Conservation (phyloP, 495 filamentous ascomycete species). For the Penicillium subrubescens region DNA sequence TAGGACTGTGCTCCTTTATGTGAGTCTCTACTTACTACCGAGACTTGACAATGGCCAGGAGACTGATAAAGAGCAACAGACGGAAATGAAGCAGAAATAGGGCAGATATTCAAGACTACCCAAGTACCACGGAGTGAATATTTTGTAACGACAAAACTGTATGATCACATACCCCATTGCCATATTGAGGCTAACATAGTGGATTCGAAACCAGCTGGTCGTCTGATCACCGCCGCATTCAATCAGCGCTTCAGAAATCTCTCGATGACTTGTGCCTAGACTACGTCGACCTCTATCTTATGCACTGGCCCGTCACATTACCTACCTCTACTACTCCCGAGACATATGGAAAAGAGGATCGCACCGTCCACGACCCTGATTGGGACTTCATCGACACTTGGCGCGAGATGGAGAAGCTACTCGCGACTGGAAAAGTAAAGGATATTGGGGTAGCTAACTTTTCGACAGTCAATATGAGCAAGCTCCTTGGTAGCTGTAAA, state of each 20-base stretch:
- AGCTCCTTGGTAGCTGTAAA: constrained; percentile 47
- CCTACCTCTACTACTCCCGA: constrained; percentile 37
- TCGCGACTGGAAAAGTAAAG: constrained; percentile 55
- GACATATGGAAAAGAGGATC: constrained; percentile 39
- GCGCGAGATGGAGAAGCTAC: constrained; percentile 58
- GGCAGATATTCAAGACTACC: constrained; percentile 53
- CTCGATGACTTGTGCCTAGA: constrained; percentile 57
- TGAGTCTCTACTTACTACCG: neutral
- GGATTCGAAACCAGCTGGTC: constrained; percentile 20
- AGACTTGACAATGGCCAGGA: neutral
- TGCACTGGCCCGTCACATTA: constrained; percentile 68
- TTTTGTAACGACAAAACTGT: constrained; percentile 65
- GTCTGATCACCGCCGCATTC: constrained; percentile 48
- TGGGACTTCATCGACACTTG: constrained; percentile 47
- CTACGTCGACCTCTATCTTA: constrained; percentile 68
- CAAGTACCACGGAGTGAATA: constrained; percentile 52
- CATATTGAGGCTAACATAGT: constrained; percentile 37
- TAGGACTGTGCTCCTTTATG: constrained; percentile 28
- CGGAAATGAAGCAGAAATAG: constrained; percentile 49
- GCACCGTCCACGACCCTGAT: constrained; percentile 44
- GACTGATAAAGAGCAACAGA: constrained; percentile 28
- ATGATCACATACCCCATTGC: constrained; percentile 36
- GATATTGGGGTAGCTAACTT: constrained; percentile 62
- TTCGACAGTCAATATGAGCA: constrained; percentile 43
- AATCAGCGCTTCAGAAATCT: constrained; percentile 57